Percentiles rank a stretch among this genome's conserved stretches.
These are phyloP conservation scores for Aspergillus candidus DNA, from an alignment of 2,329 filamentous ascomycete genomes.

Conservation along the genomic window DNA sequence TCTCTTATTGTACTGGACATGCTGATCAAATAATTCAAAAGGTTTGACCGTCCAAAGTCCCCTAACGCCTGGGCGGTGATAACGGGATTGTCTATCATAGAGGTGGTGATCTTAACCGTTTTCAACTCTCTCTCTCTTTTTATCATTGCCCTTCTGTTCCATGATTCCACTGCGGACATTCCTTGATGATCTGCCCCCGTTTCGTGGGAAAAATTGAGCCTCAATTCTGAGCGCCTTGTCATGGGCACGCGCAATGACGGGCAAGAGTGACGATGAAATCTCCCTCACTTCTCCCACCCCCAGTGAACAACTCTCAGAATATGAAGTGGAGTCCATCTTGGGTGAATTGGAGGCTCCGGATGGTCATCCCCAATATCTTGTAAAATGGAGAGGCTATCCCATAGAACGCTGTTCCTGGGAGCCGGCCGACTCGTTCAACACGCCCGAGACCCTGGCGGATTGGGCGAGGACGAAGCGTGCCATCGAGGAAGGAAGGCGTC, in stretches of 20 bases:
- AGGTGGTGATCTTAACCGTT: no score
- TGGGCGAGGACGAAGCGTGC: slow-evolving; percentile 35
- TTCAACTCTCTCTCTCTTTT: no score
- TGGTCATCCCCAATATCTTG: slow-evolving; percentile 46
- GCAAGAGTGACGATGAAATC: slow-evolving; percentile 44
- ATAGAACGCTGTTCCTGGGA: slow-evolving; percentile 54
- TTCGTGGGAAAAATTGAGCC: no score
- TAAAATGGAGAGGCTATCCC: slow-evolving; percentile 59
- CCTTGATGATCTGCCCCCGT: no score
- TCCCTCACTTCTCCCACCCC: slow-evolving; percentile 51
- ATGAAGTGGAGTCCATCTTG: slow-evolving; percentile 51
- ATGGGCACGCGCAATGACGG: slow-evolving; percentile 6
- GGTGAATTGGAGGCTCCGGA: slow-evolving; percentile 37
- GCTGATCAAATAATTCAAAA: no score
- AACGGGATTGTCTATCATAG: no score
- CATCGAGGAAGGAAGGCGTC: slow-evolving; percentile 24
- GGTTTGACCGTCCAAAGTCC: no score
- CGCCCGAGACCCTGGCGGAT: slow-evolving; percentile 33
- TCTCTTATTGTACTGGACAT: no score
- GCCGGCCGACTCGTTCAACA: slow-evolving; percentile 37
- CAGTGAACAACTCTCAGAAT: slow-evolving; percentile 45
- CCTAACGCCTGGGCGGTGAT: no score
- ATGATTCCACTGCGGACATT: no score
- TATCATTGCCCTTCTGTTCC: no score
- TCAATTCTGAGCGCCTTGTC: neutral